phyloP scores from a whole-genome alignment of 768 basidiomycete genomes.

The Suillus paluster region DNA sequence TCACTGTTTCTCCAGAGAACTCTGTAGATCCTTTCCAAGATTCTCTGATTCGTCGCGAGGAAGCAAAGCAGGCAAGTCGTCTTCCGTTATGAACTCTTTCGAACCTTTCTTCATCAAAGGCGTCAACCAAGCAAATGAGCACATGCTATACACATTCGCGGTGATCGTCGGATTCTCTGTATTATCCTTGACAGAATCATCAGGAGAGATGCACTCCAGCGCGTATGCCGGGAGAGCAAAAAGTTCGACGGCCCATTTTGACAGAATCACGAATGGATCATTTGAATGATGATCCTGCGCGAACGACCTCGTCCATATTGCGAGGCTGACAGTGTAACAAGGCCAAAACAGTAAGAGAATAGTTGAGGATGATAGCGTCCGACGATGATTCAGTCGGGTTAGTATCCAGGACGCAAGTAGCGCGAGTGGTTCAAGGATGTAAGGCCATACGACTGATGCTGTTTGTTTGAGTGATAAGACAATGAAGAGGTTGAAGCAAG shows the following conservation, averaged over 20 bases:
- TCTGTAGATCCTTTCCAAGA: constrained; percentile 64
- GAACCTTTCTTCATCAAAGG: constrained; percentile 74
- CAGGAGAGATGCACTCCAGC: constrained; percentile 75
- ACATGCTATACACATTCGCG: constrained; percentile 82
- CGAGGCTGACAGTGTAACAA: constrained; percentile 51
- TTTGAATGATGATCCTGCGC: constrained; percentile 36
- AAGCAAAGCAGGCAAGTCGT: constrained; percentile 80
- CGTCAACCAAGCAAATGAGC: constrained; percentile 89
- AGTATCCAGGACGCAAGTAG: constrained; percentile 53
- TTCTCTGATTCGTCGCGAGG: constrained; percentile 70
- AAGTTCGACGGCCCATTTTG: constrained; percentile 47
- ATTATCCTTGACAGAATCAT: constrained; percentile 45
- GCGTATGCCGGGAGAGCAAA: constrained; percentile 60
- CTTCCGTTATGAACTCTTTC: constrained; percentile 72
- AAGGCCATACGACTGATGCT: constrained; percentile 52
- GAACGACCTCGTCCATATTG: constrained; percentile 66
- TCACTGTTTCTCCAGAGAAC: constrained; percentile 66
- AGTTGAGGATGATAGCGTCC: constrained; percentile 71
- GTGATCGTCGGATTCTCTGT: constrained; percentile 72
- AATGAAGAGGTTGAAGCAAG: constrained; percentile 47
- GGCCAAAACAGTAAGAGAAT: constrained; percentile 86
- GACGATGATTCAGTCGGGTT: constrained; percentile 71
- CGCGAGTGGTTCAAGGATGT: constrained; percentile 62
- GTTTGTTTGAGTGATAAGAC: constrained; percentile 38
- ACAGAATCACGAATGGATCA: constrained; percentile 40